Conservation (phyloP, 1,284 basidiomycete genomes). For the Gymnopus androsaceus region DNA sequence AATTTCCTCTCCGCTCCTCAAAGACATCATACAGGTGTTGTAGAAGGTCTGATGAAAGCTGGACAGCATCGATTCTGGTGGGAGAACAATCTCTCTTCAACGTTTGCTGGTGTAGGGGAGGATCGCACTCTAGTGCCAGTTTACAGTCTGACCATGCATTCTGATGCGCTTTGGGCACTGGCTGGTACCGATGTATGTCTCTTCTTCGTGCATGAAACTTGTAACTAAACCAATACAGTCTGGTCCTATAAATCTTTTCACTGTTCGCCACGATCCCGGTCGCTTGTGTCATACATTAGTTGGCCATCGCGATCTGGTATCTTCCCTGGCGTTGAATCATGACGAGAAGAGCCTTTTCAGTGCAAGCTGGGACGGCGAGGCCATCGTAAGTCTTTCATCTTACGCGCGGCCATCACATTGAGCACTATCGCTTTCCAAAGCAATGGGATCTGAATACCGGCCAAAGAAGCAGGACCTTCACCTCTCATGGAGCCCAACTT, state of each 20-base stretch:
- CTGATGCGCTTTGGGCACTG: slow-evolving; percentile 88
- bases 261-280: slow-evolving; percentile 91
- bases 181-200: slow-evolving; percentile 71
- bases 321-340: slow-evolving; percentile 79
- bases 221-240: slow-evolving; percentile 44
- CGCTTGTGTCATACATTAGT: slow-evolving; percentile 73
- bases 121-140: slow-evolving; percentile 68
- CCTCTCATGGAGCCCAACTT: slow-evolving; percentile 85
- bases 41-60: slow-evolving; percentile 90
- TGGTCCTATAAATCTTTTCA: slow-evolving; percentile 89
- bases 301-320: slow-evolving; percentile 81
- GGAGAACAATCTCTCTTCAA: slow-evolving; percentile 62
- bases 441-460: slow-evolving; percentile 99
- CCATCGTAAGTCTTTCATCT: slow-evolving; percentile 62
- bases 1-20: slow-evolving; percentile 89
- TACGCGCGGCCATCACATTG: slow-evolving; percentile 6
- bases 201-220: slow-evolving; percentile 10
- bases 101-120: slow-evolving; percentile 38
- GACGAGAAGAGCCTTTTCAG: slow-evolving; percentile 87
- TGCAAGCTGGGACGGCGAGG: slow-evolving; percentile 93
- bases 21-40: slow-evolving; percentile 84
- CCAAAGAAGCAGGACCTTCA: slow-evolving; percentile 75
- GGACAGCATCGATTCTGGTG: slow-evolving; percentile 90
- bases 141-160: slow-evolving; percentile 86
- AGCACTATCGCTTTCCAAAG: slow-evolving; percentile 42